phyloP scores from a whole-genome alignment of 768 basidiomycete genomes.

The Astraeus odoratus region DNA sequence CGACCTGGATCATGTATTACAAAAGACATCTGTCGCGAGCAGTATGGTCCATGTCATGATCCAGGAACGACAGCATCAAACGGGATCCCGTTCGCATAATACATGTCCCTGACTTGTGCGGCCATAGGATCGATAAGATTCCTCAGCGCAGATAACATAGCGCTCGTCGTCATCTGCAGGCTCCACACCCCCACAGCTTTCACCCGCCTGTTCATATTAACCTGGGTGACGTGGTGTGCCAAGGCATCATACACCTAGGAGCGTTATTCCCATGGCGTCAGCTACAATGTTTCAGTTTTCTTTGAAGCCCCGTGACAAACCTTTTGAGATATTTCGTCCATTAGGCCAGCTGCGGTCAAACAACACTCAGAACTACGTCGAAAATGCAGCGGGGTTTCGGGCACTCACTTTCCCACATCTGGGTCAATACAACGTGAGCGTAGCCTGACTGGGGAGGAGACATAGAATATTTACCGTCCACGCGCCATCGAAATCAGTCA shows the following conservation, averaged over 20 bases:
- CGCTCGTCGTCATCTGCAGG: conserved; percentile 86
- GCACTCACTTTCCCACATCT: conserved; percentile 90
- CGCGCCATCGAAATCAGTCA: conserved; percentile 88
- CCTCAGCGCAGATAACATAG: conserved; percentile 73
- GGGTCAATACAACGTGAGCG: conserved; percentile 8
- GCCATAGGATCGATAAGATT: conserved; percentile 65
- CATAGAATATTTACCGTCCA: conserved; percentile 70
- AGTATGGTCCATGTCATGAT: conserved; percentile 4
- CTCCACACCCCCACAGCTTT: conserved; percentile 93
- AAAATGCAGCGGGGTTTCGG: background rate
- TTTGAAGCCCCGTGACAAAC: conserved; percentile 29
- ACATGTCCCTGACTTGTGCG: conserved; percentile 21
- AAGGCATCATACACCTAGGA: conserved; percentile 80
- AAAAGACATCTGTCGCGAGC: background rate
- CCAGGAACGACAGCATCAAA: conserved; percentile 19
- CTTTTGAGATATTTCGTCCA: conserved; percentile 85
- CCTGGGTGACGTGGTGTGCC: conserved; percentile 90
- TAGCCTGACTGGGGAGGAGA: conserved; percentile 4
- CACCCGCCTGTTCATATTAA: conserved; percentile 82
- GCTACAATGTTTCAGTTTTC: background rate
- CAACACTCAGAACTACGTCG: conserved; percentile 2
- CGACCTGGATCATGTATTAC: background rate
- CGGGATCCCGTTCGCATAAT: conserved; percentile 26
- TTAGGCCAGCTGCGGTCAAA: conserved; percentile 68
- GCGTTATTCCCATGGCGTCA: background rate